These are phyloP conservation scores for Globisporangium emineosum DNA, from an alignment of 352 stramenopile species.

Conservation along the genomic window DNA sequence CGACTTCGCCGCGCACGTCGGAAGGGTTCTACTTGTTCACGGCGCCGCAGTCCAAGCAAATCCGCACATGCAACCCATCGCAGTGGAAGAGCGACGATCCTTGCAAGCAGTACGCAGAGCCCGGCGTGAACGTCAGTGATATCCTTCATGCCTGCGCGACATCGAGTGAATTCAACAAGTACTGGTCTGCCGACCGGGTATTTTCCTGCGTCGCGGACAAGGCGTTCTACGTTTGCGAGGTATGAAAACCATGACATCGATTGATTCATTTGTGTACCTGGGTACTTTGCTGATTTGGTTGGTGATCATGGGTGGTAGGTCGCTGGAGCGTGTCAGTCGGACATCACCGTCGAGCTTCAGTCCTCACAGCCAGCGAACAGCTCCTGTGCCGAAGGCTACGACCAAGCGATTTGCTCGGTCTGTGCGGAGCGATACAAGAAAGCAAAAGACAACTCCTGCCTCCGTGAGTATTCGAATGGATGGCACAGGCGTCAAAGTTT, in stretches of 20 bases:
- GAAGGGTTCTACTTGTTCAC: slow-evolving; percentile 59
- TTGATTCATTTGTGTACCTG: no score
- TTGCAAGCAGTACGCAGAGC: slow-evolving; percentile 32
- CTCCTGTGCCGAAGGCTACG: slow-evolving; percentile 50
- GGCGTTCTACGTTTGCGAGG: slow-evolving; percentile 67
- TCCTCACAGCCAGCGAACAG: slow-evolving; percentile 17
- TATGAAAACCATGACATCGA: no score
- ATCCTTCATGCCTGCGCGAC: slow-evolving; percentile 44
- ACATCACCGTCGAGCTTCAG: slow-evolving; percentile 41
- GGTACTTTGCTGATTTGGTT: background rate
- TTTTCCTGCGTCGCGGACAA: slow-evolving; percentile 57
- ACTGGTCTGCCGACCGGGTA: slow-evolving; percentile 50
- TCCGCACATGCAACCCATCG: slow-evolving; percentile 26
- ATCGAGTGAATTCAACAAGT: slow-evolving; percentile 36
- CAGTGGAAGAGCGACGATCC: slow-evolving; percentile 48
- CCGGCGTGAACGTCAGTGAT: slow-evolving; percentile 22
- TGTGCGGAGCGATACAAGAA: slow-evolving; percentile 56
- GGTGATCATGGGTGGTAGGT: slow-evolving; percentile 21
- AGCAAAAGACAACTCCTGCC: slow-evolving; percentile 46
- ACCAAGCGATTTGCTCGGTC: slow-evolving; percentile 67
- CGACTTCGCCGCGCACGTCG: slow-evolving; percentile 46
- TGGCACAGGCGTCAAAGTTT: no score
- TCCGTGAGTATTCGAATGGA: slow-evolving; percentile 63
- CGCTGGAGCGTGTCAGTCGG: slow-evolving; percentile 38
- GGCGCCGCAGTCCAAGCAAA: slow-evolving; percentile 39